Base-by-base conservation (phyloP, 805 yeast genomes). In the Kuraishia floccosa region DNA sequence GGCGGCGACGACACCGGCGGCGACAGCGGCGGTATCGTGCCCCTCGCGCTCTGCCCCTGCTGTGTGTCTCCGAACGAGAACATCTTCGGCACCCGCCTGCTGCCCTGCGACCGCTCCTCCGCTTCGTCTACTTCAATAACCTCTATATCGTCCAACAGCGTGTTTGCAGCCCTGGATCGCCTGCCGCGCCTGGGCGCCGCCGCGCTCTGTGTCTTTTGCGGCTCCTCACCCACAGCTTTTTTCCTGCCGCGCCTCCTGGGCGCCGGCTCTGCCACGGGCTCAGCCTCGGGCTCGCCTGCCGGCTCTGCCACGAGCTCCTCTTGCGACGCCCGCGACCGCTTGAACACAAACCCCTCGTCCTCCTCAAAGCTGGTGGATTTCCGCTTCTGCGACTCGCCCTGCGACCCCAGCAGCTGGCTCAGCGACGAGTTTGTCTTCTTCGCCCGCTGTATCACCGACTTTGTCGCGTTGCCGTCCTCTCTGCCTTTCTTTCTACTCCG, bases 331-430 rank as follows among this genome's bases (percentile, higher is more conserved):
- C 19, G 12, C 27, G 38, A 24, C 30, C 57, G 36, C 31, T 42
- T 49, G 38, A 51, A 51, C 32, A 49, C 47, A 39, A 51, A 49
- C 24, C 52, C 57, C 20, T 49, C 57, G 31, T 51, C 56, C 19
- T 49, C 55, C 30, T 50, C 56, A 18, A 36, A 34, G 30, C 32
- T 31, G 9, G 24, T 18, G 6, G 40, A 36, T 23, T 39, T 28
- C 28, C 40, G 19, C 13, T 19, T 18, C 17, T 16, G 4, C 22
- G 17, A 19, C 9, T 29, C 18, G 24, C 27, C 16, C 6, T 16
- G 15, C 20, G 19, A 16, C 19, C 16, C 17, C 15, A 29, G 26
- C 18, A 29, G 14, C 25, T 29, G 31, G 17, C 24, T 29, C 26
- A 29, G 14, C 20, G 31, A 29, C 14, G 31, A 29, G 12, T n/a